Percentiles rank a stretch among this genome's conserved stretches.
phyloP scores from a whole-genome alignment of 2,329 filamentous ascomycete species.

The Calonectria pauciramosa region DNA sequence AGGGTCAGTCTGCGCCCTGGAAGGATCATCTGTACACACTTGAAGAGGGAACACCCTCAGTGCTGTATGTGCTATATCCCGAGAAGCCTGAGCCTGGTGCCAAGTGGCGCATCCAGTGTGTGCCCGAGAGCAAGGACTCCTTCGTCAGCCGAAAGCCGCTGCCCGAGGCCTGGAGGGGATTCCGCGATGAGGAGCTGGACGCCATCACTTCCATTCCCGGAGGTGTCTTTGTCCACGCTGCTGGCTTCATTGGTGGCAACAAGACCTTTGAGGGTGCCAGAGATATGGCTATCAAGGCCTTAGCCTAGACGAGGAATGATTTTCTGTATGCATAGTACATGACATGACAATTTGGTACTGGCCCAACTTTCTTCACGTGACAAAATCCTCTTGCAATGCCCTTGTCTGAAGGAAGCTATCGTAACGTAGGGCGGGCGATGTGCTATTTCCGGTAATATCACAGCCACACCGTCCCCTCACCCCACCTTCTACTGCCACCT shows the following conservation, averaged over 20 bases:
- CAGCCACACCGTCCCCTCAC: slow-evolving; percentile 2
- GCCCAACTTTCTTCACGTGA: neutral
- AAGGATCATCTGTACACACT: slow-evolving; percentile 95
- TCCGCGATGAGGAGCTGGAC: slow-evolving; percentile 88
- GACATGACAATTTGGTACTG: neutral
- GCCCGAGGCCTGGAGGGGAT: slow-evolving; percentile 91
- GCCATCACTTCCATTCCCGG: slow-evolving; percentile 77
- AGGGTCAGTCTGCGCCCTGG: slow-evolving; percentile 87
- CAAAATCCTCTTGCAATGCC: neutral
- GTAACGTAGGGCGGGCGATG: neutral
- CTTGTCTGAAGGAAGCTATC: neutral
- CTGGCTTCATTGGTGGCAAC: slow-evolving; percentile 96
- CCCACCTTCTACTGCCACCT: slow-evolving; percentile 37
- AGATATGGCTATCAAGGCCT: slow-evolving; percentile 85
- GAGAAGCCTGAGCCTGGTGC: slow-evolving; percentile 81
- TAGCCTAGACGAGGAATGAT: slow-evolving; percentile 53
- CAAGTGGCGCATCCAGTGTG: slow-evolving; percentile 95
- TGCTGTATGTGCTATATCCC: slow-evolving; percentile 92
- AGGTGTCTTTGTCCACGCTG: slow-evolving; percentile 92
- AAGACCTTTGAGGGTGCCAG: slow-evolving; percentile 90
- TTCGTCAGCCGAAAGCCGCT: slow-evolving; percentile 94
- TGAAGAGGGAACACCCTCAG: slow-evolving; percentile 72
- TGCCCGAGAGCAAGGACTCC: slow-evolving; percentile 86
- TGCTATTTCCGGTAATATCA: slow-evolving; percentile 13
- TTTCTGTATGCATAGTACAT: neutral